phyloP scores from a whole-genome alignment of 768 basidiomycete species.

The Suillus subluteus region DNA sequence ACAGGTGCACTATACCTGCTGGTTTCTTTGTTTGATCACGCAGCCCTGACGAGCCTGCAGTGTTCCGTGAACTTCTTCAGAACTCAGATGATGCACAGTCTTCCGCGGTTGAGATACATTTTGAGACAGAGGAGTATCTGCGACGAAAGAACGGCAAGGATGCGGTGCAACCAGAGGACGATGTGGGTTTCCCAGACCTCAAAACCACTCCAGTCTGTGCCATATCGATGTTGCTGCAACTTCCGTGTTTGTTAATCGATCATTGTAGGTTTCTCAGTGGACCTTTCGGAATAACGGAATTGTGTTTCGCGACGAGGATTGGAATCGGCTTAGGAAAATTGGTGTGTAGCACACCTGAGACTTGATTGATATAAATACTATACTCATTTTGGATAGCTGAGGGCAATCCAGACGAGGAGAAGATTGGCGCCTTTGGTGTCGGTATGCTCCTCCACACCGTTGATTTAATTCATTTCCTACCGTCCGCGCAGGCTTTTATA shows the following conservation, averaged over 20 bases:
- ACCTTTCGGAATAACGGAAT: conserved; percentile 89
- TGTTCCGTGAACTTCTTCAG: conserved; percentile 87
- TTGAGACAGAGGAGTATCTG: conserved; percentile 63
- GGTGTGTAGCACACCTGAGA: conserved; percentile 42
- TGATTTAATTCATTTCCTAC: background rate
- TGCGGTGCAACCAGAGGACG: conserved; percentile 16
- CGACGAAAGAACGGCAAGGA: conserved; percentile 30
- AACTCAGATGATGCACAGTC: conserved; percentile 94
- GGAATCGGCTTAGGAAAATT: conserved; percentile 89
- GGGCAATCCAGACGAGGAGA: conserved; percentile 92
- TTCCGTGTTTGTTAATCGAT: background rate
- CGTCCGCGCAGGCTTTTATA: conserved; percentile 64
- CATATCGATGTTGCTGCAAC: background rate
- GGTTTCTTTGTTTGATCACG: conserved; percentile 2
- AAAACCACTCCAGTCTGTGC: conserved; percentile 56
- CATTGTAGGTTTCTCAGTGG: conserved; percentile 73
- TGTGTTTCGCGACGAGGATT: conserved; percentile 82
- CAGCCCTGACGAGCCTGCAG: conserved; percentile 28
- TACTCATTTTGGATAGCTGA: conserved; percentile 54
- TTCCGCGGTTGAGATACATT: conserved; percentile 74
- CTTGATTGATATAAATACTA: background rate
- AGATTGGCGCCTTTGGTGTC: conserved; percentile 96
- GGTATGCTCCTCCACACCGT: conserved; percentile 43
- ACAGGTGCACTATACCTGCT: conserved; percentile 50
- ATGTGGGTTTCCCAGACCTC: conserved; percentile 56